Evolutionary conservation across 1,284 basidiomycete genomes (phyloP).

Genomic region (Cutaneotrichosporon sp.): DNA sequence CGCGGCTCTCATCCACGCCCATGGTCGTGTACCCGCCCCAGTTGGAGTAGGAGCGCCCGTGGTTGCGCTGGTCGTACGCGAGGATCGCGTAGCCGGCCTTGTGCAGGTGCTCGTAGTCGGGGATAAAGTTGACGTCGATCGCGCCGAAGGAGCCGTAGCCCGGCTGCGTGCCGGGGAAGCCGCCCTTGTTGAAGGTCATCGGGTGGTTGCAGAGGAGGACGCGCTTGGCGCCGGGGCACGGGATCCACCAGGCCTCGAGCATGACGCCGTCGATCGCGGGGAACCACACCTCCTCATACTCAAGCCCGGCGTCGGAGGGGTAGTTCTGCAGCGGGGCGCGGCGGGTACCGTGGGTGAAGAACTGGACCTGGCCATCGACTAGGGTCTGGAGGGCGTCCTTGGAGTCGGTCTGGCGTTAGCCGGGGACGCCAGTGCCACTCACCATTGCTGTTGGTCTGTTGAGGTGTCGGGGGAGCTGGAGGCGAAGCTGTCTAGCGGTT

Average conservation of each 20-base stretch:
- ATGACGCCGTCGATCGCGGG: constrained; percentile 8
- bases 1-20: constrained; percentile 8
- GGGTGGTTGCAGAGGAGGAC: constrained; percentile 17
- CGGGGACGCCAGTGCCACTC: too few species aligned
- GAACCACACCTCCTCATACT: constrained; percentile 13
- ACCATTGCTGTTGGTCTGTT: too few species aligned
- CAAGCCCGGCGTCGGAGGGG: constrained; percentile 8
- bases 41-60: constrained; percentile 5
- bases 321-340: constrained; percentile 6
- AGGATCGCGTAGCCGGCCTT: constrained; percentile 9
- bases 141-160: constrained; percentile 2
- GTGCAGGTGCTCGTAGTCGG: constrained; percentile 11
- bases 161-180: constrained; percentile 4
- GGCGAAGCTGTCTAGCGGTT: too few species aligned
- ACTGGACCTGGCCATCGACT: constrained; percentile 1
- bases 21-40: constrained; percentile 11
- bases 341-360: not conserved
- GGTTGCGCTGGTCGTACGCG: constrained; percentile 15
- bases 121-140: constrained; percentile 15
- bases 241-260: constrained; percentile 15
- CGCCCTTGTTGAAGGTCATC: constrained; percentile 19
- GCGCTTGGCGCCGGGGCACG: constrained; percentile 1
- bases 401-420: too few species aligned
- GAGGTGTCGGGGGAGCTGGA: too few species aligned
- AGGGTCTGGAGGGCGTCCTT: too few species aligned